These are phyloP conservation scores for Chalciporus sphaerocephalus DNA, from an alignment of 768 basidiomycete species.

Conservation along the genomic window DNA sequence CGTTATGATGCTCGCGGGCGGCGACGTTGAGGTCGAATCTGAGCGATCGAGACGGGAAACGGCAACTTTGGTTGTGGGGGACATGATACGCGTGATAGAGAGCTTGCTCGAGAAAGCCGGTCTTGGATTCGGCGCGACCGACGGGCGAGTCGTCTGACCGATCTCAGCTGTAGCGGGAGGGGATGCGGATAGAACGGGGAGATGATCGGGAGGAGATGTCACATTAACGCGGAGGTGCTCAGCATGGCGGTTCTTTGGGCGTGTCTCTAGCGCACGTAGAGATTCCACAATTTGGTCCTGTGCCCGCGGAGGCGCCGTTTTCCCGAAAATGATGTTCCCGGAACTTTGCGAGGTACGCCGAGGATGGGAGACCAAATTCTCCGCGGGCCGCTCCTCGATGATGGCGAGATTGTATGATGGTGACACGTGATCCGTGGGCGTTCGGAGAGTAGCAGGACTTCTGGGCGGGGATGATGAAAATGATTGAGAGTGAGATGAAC, in stretches of 20 bases:
- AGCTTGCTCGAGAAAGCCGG: constrained; percentile 15
- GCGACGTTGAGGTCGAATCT: constrained; percentile 15
- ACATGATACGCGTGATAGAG: constrained; percentile 28
- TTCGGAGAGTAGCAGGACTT: constrained; percentile 30
- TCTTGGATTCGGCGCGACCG: not conserved
- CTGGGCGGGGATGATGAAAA: constrained; percentile 29
- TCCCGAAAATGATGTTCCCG: constrained; percentile 23
- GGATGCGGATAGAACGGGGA: constrained; percentile 17
- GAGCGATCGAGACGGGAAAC: constrained; percentile 3
- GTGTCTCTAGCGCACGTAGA: constrained; percentile 2
- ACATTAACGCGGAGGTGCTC: constrained; percentile 31
- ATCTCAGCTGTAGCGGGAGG: constrained; percentile 13
- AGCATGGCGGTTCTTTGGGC: constrained; percentile 26
- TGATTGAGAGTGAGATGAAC: constrained; percentile 33
- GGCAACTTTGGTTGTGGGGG: constrained; percentile 19
- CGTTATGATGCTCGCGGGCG: constrained; percentile 12
- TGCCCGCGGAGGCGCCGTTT: constrained; percentile 10
- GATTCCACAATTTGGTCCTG: constrained; percentile 20
- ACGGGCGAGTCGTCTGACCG: not conserved
- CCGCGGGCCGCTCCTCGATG: constrained; percentile 35
- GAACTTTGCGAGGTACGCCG: constrained; percentile 17
- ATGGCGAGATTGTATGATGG: constrained; percentile 31
- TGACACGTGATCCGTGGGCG: constrained; percentile 30
- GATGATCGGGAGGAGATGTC: constrained; percentile 13
- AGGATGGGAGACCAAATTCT: constrained; percentile 11